These are phyloP conservation scores for Entamoeba histolytica DNA, from an alignment of 208 protist genomes.

Conservation along the genomic window DNA sequence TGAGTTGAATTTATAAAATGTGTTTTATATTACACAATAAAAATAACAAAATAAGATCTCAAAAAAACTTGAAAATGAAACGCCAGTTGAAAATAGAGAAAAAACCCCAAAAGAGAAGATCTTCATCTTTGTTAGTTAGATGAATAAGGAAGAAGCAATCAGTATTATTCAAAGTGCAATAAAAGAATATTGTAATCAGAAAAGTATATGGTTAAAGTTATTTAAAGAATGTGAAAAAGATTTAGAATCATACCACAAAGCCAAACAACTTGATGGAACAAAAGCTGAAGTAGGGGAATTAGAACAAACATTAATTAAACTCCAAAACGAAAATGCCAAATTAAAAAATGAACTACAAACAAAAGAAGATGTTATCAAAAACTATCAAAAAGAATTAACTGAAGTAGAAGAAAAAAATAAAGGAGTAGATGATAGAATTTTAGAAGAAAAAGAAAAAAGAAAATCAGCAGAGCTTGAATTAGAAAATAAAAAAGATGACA, in stretches of 20 bases:
- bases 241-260: not conserved
- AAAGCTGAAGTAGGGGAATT: not conserved
- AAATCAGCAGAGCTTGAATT: too few relatives aligned
- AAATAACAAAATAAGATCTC: too few relatives aligned
- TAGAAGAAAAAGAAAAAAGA: too few relatives aligned
- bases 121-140: not conserved
- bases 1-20: too few relatives aligned
- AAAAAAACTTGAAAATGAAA: too few relatives aligned
- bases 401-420: too few relatives aligned
- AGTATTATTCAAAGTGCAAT: not conserved
- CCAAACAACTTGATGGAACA: not conserved
- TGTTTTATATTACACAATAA: too few relatives aligned
- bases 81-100: too few relatives aligned
- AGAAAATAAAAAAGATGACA: too few relatives aligned
- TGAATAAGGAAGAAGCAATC: not conserved
- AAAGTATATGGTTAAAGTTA: not conserved
- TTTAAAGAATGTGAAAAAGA: not conserved
- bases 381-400: too few relatives aligned
- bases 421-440: too few relatives aligned
- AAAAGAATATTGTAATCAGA: not conserved
- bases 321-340: not conserved
- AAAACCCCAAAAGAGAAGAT: too few relatives aligned
- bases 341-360: not conserved
- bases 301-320: not conserved
- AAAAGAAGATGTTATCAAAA: not conserved